phyloP scores from a whole-genome alignment of 345 rosid genomes.

The Acer negundo region DNA sequence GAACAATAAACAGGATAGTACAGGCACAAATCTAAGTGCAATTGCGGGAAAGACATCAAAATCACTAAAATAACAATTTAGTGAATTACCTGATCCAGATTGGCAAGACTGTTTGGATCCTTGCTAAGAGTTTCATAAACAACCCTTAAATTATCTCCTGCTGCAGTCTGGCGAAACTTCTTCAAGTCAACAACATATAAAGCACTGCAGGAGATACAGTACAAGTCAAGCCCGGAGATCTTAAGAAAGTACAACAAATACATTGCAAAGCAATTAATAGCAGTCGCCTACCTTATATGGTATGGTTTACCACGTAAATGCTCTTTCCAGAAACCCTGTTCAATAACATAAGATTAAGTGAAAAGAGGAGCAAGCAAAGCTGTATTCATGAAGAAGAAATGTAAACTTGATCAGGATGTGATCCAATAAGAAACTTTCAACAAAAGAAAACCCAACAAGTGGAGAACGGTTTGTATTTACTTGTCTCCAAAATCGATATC shows the following conservation, averaged over 20 bases:
- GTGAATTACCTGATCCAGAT: constrained; percentile 81
- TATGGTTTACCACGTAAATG: constrained; percentile 90
- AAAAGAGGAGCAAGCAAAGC: constrained; percentile 19
- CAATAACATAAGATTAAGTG: background rate
- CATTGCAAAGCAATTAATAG: constrained; percentile 12
- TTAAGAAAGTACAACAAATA: background rate
- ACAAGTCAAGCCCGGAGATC: constrained; percentile 27
- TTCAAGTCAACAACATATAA: constrained; percentile 92
- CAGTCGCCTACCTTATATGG: constrained; percentile 79
- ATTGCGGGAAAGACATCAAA: background rate
- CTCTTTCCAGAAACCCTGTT: constrained; percentile 98
- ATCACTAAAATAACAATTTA: background rate
- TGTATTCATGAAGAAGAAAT: background rate
- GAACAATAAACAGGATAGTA: background rate
- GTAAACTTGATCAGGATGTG: constrained; percentile 6
- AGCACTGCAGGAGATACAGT: constrained; percentile 59
- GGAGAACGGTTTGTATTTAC: constrained; percentile 30
- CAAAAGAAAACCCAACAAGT: background rate
- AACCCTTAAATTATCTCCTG: constrained; percentile 96
- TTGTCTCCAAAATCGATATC: constrained; percentile 97
- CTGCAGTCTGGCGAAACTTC: constrained; percentile 93
- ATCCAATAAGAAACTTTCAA: background rate
- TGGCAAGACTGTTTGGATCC: constrained; percentile 97
- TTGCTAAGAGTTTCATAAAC: constrained; percentile 98
- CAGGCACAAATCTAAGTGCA: background rate